Base-by-base conservation (phyloP, 2,329 filamentous ascomycete genomes). In the Neonectria sp. region DNA sequence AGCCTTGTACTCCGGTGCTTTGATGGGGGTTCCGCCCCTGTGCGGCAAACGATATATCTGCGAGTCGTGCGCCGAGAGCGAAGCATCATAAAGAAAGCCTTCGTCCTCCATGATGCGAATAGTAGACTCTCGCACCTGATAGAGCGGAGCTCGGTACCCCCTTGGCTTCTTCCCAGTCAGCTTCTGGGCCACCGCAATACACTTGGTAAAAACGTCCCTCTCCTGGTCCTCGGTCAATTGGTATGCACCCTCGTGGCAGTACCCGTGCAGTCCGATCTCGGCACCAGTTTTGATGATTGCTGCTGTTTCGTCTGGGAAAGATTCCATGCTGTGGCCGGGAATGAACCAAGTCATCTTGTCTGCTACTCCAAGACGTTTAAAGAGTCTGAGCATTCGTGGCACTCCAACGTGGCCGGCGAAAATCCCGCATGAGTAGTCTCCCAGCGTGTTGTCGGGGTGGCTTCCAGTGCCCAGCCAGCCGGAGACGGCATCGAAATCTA, bases 341-440 rank as follows among this genome's bases (percentile, higher is more conserved):
- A 86, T 83, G 70, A 85, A 86, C 83, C 83, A 86, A 2, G 84
- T 84, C 2, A 90, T 86, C 79, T 91, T 92, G 46, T 57, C 55
- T 15, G 55, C 55, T 80, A 93, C 93, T 71, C 88, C 85, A 81
- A 93, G 90, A 76, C 92, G 93, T 24, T 89, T 85, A 75, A 93
- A 91, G 4, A 94, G 81, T 62, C 84, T 82, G 6, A 88, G 79
- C 1, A 88, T 79, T 4, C 86, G 82, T 2, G 81, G 79, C 1
- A 85, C 85, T 27, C 86, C 86, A 40, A 86, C 83, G 21, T 60
- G 56, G 6, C 63, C 63, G 4, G 63, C 56, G 25, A 65, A 65
- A 25, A 65, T 51, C 21, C 63, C 63, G 17, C 55, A 65, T 29
- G 55, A 55, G 29, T 65, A 65, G 40, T 65, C 62, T 3, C 56